A percentile compares a stretch with the other conserved stretches of the same genome.
phyloP scores from a whole-genome alignment of 2,329 filamentous ascomycete genomes.

The Paecilomyces variotii region DNA sequence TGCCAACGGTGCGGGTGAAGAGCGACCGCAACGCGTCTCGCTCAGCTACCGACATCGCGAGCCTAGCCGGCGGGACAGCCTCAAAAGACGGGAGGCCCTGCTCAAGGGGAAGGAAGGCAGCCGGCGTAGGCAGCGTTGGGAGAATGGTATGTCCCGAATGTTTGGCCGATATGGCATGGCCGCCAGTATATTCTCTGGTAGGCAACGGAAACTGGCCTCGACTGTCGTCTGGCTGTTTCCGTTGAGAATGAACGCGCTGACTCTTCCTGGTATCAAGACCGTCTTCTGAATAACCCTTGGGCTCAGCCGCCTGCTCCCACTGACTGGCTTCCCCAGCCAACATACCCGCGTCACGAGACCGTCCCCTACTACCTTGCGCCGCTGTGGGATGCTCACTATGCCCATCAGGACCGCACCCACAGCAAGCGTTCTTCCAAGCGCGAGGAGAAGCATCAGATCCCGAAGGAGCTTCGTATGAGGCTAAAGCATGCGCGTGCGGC shows the following conservation, averaged over 20 bases:
- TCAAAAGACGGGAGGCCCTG: constrained; percentile 63
- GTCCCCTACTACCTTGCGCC: constrained; percentile 86
- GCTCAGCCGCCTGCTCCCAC: constrained; percentile 69
- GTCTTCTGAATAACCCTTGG: constrained; percentile 77
- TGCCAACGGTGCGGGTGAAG: constrained; percentile 7
- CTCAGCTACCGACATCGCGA: constrained; percentile 45
- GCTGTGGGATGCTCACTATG: constrained; percentile 63
- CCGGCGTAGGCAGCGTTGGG: constrained; percentile 79
- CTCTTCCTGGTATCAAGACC: constrained; percentile 50
- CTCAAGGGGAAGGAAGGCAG: constrained; percentile 88
- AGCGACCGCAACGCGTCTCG: constrained; percentile 16
- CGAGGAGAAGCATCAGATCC: constrained; percentile 46
- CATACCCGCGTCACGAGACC: constrained; percentile 61
- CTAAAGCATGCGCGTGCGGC: constrained; percentile 74
- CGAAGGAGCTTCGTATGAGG: constrained; percentile 69
- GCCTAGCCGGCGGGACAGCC: constrained; percentile 51
- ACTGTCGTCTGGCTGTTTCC: background rate
- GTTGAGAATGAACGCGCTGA: constrained; percentile 13
- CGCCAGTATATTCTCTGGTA: background rate
- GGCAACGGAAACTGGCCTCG: constrained; percentile 3
- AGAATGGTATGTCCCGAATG: constrained; percentile 62
- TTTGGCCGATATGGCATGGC: background rate
- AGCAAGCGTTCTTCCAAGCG: constrained; percentile 27
- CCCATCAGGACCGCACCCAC: constrained; percentile 31
- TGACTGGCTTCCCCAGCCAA: constrained; percentile 78